phyloP scores from a whole-genome alignment of 140 eudicot genomes.

The Stevia rebaudiana region DNA sequence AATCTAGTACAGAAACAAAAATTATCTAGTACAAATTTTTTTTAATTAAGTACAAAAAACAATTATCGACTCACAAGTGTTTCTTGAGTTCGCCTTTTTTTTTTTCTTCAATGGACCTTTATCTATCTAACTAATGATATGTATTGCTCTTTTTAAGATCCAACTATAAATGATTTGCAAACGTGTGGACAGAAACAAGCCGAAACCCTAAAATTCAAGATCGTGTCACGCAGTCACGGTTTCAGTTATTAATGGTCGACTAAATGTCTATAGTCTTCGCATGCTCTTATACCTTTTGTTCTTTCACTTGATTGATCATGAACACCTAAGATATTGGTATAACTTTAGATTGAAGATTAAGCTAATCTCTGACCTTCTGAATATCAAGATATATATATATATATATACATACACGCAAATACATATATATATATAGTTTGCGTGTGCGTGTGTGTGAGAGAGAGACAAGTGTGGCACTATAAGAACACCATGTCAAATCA shows the following conservation, averaged over 20 bases:
- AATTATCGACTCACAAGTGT: too few relatives aligned
- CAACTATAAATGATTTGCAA: background rate
- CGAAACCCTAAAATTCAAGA: constrained; percentile 15
- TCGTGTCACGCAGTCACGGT: constrained; percentile 2
- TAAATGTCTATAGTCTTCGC: constrained; percentile 12
- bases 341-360: constrained; percentile 33
- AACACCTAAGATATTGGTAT: constrained; percentile 29
- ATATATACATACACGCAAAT: background rate
- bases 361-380: too few relatives aligned
- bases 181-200: constrained; percentile 9
- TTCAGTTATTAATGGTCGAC: constrained; percentile 13
- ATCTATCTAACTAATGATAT: background rate
- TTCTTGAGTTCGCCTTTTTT: too few relatives aligned
- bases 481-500: constrained; percentile 10
- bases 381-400: too few relatives aligned
- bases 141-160: background rate
- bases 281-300: constrained; percentile 14
- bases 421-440: background rate
- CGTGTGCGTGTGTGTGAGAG: constrained; percentile 4
- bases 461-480: background rate
- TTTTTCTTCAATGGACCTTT: too few relatives aligned
- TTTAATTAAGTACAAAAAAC: too few relatives aligned
- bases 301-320: constrained; percentile 27
- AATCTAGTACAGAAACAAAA: too few relatives aligned
- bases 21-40: too few relatives aligned